phyloP scores from a whole-genome alignment of 345 rosid genomes.

The Eucalyptus pumila region DNA sequence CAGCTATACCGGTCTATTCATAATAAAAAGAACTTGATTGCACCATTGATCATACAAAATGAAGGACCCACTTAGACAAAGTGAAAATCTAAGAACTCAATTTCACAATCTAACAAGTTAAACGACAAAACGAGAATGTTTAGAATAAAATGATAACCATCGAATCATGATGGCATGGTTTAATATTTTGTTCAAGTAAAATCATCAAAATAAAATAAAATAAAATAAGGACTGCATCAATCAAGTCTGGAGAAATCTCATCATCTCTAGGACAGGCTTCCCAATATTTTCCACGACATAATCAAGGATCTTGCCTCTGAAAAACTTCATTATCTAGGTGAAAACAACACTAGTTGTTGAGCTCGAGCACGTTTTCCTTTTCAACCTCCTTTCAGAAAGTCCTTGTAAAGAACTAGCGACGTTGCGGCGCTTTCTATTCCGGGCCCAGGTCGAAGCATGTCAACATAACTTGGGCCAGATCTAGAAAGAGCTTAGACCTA shows the following conservation, averaged over 20 bases:
- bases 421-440: neutral
- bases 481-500: neutral
- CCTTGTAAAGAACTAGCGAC: neutral
- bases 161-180: neutral
- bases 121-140: neutral
- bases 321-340: neutral
- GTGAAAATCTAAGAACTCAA: neutral
- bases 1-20: rapidly evolving
- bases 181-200: neutral
- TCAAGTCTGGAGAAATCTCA: neutral
- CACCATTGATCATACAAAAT: neutral
- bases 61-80: neutral
- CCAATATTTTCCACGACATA: neutral
- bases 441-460: neutral
- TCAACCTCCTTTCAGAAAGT: neutral
- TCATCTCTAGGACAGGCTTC: neutral
- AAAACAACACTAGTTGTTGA: neutral
- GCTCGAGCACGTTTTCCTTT: neutral
- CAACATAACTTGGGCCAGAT: neutral
- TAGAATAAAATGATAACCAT: neutral
- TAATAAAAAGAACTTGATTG: neutral
- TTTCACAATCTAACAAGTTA: neutral
- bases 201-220: neutral
- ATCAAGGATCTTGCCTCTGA: neutral
- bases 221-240: neutral